Base-by-base conservation (phyloP, 805 yeast species). In the Pichia pseudocactophila region DNA sequence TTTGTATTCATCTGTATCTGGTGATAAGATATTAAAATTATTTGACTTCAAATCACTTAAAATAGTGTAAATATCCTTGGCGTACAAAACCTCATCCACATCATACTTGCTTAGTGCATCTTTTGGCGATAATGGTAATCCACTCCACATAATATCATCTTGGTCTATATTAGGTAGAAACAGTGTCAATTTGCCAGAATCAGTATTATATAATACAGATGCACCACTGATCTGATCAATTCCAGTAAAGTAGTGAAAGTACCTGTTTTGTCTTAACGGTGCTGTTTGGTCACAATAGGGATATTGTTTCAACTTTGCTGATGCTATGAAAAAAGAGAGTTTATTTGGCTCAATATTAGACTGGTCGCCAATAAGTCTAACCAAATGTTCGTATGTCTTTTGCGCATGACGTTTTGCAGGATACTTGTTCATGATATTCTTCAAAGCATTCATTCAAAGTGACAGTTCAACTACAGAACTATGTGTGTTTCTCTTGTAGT, bases 111-210 rank as follows among this genome's bases (percentile, higher is more conserved):
- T 57, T 38, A 61, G 41, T 0, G 96, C 96, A 16, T 81, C 79
- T 37, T 80, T 80, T 3, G 70, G 49, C 32, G 76, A 65, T 40
- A 86, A 49, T 5, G 98, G 98, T 62, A 82, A 56, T 0, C 98
- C 98, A 44, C 92, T 80, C 98, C 98, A 90, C 87, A 92, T 82
- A 34, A 90, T 82, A 57, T 86, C 96, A 35, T 92, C 97, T 34
- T 72, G 64, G 56, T 88, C 96, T 32, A 90, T 70, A 41, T 82
- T 74, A 1, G 97, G 97, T 40, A 92, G 67, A 55, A 82, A 90
- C 20, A 90, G 65, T 0, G 80, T 76, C 47, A 87, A 68, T 41
- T 75, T 70, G 35, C 80, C 85, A 7, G 61, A 51, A 3, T 50
- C 55, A 31, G 78, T 54, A 38, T 76, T 67, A 56, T 74, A 90